These are phyloP conservation scores for Yamadazyma dendronema DNA, from an alignment of 1,139 yeast genomes.

Conservation along the genomic window DNA sequence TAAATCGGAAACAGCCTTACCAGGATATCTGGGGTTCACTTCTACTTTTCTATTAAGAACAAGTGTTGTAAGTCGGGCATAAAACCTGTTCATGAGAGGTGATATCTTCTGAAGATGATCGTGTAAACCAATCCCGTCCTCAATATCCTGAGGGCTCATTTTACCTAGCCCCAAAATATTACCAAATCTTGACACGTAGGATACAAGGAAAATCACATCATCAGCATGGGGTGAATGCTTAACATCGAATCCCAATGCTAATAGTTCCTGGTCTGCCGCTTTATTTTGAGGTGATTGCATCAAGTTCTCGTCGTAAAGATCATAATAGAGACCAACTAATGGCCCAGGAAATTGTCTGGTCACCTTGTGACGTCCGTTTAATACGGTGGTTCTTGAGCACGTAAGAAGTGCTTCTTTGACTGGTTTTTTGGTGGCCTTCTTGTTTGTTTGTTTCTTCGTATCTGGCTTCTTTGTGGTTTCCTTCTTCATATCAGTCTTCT, in stretches of 20 bases:
- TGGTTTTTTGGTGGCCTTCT: conserved; percentile 3
- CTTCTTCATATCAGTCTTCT: not conserved
- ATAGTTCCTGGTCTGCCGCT: conserved; percentile 18
- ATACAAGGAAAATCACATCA: conserved; percentile 42
- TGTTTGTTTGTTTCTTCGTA: not conserved
- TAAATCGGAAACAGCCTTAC: conserved; percentile 39
- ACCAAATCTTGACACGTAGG: conserved; percentile 45
- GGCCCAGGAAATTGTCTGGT: conserved; percentile 44
- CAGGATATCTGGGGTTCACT: conserved; percentile 20
- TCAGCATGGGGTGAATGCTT: conserved; percentile 39
- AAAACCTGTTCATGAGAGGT: conserved; percentile 35
- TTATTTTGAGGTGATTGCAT: conserved; percentile 19
- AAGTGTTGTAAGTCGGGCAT: conserved; percentile 34
- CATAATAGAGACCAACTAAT: conserved; percentile 34
- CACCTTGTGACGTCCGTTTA: conserved; percentile 27
- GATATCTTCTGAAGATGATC: conserved; percentile 20
- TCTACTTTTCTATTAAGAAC: conserved; percentile 43
- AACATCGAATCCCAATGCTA: conserved; percentile 32
- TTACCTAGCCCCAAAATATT: conserved; percentile 29
- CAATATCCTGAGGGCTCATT: conserved; percentile 48
- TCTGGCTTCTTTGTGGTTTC: not conserved
- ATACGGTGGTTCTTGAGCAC: conserved; percentile 31
- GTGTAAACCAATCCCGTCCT: conserved; percentile 43
- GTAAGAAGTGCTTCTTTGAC: conserved; percentile 1
- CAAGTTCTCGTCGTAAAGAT: conserved; percentile 38